A percentile compares a stretch with the other conserved stretches of the same genome.
These are phyloP conservation scores for Takashimella koratensis DNA, from an alignment of 1,284 basidiomycete species.

Conservation along the genomic window DNA sequence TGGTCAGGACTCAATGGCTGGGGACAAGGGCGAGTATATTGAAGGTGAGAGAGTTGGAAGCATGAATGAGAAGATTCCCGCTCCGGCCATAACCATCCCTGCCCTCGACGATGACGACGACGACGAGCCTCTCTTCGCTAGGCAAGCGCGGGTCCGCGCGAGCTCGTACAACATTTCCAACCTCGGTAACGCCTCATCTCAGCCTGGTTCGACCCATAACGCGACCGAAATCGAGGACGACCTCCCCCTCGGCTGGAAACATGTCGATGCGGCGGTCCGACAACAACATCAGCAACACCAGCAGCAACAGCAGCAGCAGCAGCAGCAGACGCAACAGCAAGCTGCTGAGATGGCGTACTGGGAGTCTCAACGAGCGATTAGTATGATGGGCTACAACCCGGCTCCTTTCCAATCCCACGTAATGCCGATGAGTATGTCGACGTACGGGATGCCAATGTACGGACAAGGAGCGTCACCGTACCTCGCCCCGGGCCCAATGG, in stretches of 20 bases:
- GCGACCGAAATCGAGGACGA: constrained; percentile 38
- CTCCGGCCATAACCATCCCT: not conserved
- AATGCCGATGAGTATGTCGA: not conserved
- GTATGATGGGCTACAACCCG: not conserved
- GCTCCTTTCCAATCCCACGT: not conserved
- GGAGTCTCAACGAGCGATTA: not conserved
- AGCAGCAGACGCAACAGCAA: not conserved
- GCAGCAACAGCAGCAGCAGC: constrained; percentile 1
- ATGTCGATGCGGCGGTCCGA: constrained; percentile 24
- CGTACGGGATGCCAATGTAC: constrained; percentile 4
- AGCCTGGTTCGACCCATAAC: constrained; percentile 6
- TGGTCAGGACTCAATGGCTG: no score
- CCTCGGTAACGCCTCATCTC: not conserved
- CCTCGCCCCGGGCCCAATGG: not conserved
- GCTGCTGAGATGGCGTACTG: not conserved
- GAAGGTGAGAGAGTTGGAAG: no score
- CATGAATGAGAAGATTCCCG: no score
- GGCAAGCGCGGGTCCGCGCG: constrained; percentile 3
- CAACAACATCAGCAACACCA: not conserved
- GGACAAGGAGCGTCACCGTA: no score
- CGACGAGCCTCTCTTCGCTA: constrained; percentile 27
- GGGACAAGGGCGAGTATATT: no score
- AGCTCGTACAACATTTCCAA: not conserved
- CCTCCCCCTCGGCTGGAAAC: constrained; percentile 39
- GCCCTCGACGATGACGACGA: constrained; percentile 26